Evolutionary conservation across 192 early-diverging fungal species (phyloP).

Genomic region (Coemansia sp.): DNA sequence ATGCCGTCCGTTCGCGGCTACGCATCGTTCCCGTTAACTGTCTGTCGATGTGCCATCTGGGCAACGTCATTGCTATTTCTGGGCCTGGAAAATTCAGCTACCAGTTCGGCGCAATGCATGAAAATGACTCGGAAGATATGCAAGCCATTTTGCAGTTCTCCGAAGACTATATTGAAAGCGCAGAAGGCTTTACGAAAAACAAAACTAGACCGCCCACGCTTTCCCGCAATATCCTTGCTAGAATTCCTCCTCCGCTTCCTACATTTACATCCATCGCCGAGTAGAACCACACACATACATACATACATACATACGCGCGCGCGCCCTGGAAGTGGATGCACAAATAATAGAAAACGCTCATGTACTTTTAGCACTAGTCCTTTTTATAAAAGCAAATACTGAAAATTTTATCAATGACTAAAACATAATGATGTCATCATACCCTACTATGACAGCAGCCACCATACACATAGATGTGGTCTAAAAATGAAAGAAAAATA

Average conservation of each 20-base stretch:
- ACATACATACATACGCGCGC: too few species aligned
- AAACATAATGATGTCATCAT: too few species aligned
- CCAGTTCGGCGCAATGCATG: constrained; percentile 54
- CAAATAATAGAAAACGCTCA: not conserved
- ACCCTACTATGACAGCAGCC: too few species aligned
- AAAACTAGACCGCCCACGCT: constrained; percentile 43
- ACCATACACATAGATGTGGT: not conserved
- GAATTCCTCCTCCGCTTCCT: constrained; percentile 45
- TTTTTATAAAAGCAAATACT: not conserved
- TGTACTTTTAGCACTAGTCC: not conserved
- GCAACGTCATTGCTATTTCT: constrained; percentile 47
- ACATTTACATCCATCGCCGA: constrained; percentile 43
- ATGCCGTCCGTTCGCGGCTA: constrained; percentile 45
- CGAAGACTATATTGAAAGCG: constrained; percentile 53
- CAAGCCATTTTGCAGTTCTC: constrained; percentile 55
- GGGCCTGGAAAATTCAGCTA: constrained; percentile 51
- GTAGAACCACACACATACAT: too few species aligned
- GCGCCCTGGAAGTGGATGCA: too few species aligned
- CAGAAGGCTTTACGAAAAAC: constrained; percentile 50
- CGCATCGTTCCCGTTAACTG: constrained; percentile 52
- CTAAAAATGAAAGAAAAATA: not conserved
- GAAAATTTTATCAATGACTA: too few species aligned
- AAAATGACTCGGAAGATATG: constrained; percentile 50
- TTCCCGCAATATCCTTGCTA: constrained; percentile 44
- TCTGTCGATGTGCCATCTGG: constrained; percentile 52